phyloP scores from a whole-genome alignment of 352 stramenopile genomes.

The Globisporangium sylvaticum region DNA sequence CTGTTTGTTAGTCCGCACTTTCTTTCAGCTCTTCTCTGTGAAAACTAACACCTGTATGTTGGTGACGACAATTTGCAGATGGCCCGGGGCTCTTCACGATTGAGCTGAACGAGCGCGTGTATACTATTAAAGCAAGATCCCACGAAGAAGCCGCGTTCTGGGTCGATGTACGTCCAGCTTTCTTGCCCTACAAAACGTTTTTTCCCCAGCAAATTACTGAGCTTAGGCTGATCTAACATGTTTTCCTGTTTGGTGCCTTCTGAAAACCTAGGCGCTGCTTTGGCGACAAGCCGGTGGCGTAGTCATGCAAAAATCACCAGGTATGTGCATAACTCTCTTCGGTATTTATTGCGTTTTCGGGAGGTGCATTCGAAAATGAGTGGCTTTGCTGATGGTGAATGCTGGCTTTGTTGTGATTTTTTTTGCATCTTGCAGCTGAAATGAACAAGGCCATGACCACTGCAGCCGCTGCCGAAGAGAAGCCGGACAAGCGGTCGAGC shows the following conservation, averaged over 20 bases:
- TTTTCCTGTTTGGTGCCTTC: neutral
- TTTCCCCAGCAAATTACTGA: neutral
- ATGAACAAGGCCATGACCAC: conserved; percentile 22
- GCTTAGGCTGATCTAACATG: neutral
- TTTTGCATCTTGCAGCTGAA: conserved; percentile 13
- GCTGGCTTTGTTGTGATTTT: neutral
- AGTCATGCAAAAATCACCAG: conserved; percentile 75
- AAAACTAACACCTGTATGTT: conserved; percentile 9
- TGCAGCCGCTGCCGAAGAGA: conserved; percentile 10
- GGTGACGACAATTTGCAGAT: conserved; percentile 35
- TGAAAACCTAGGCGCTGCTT: conserved; percentile 49
- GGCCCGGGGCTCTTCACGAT: conserved; percentile 86
- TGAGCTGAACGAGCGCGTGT: conserved; percentile 87
- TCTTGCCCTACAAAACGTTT: neutral
- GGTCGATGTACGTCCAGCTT: conserved; percentile 53
- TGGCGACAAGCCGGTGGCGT: conserved; percentile 79
- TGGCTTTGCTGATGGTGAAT: neutral
- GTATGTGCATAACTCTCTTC: conserved; percentile 19
- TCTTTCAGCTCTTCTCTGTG: neutral
- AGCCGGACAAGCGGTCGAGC: conserved; percentile 2
- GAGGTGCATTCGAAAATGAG: neutral
- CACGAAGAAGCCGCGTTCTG: conserved; percentile 85
- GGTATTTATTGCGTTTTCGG: neutral
- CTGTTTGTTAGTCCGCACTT: neutral
- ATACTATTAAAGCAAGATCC: conserved; percentile 87